A percentile compares a stretch with the other conserved stretches of the same genome.
Evolutionary conservation across 2,329 filamentous ascomycete genomes (phyloP).

Genomic region (Fusarium tricinctum): DNA sequence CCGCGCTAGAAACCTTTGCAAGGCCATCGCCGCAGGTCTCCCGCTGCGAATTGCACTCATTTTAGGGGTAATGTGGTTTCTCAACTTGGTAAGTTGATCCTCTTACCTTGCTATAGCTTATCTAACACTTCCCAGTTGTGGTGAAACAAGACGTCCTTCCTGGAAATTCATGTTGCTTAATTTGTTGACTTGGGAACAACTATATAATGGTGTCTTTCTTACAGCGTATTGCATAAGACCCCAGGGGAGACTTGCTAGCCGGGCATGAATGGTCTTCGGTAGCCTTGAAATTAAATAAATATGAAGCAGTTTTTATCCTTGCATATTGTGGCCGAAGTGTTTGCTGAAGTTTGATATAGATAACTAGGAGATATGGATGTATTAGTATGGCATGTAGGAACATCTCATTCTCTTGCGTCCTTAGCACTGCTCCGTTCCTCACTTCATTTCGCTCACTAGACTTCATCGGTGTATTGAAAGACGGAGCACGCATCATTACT

Average conservation of each 20-base stretch:
- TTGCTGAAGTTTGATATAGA: neutral
- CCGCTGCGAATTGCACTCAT: conserved; percentile 34
- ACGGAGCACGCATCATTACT: neutral
- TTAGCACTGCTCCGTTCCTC: no score
- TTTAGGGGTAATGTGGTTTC: conserved; percentile 44
- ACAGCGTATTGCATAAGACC: neutral
- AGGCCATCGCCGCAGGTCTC: conserved; percentile 7
- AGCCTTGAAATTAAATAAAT: conserved; percentile 6
- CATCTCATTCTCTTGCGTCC: no score
- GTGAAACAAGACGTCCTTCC: neutral
- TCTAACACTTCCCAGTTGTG: conserved; percentile 41
- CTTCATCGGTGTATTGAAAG: no score
- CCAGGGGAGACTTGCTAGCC: neutral
- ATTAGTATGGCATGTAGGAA: no score
- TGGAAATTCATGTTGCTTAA: neutral
- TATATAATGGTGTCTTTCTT: neutral
- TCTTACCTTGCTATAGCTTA: fast-evolving
- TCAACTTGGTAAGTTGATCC: conserved; percentile 43
- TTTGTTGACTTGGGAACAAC: neutral
- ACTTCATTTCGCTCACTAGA: no score
- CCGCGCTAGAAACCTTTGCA: conserved; percentile 19
- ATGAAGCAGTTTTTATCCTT: neutral
- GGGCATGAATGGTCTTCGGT: neutral
- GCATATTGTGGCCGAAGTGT: neutral
- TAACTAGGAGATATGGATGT: neutral